Percentiles rank a stretch among this genome's conserved stretches.
phyloP scores from a whole-genome alignment of 1,139 yeast species.

The Geotrichum macrosporum region DNA sequence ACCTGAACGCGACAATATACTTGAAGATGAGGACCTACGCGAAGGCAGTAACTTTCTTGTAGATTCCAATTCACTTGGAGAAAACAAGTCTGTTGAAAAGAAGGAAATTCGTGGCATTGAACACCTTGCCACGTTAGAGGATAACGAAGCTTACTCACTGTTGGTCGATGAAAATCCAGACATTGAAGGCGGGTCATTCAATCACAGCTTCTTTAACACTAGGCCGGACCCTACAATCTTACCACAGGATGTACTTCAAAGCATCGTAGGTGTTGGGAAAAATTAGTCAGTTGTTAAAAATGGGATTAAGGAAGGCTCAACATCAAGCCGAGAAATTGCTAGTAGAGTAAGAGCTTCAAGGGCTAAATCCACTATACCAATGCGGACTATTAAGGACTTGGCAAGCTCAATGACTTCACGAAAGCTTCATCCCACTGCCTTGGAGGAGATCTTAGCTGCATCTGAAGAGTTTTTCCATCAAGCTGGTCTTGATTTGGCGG shows the following conservation, averaged over 20 bases:
- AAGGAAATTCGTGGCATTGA: background rate
- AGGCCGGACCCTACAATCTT: background rate
- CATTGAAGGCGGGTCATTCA: background rate
- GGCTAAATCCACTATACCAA: constrained; percentile 28
- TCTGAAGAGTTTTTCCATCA: constrained; percentile 33
- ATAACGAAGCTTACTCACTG: constrained; percentile 13
- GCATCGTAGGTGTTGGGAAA: background rate
- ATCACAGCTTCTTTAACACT: background rate
- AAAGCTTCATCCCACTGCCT: constrained; percentile 26
- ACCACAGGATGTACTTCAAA: background rate
- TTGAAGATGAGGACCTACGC: background rate
- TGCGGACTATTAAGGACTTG: constrained; percentile 27
- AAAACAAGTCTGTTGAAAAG: too few species aligned
- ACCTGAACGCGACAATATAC: background rate
- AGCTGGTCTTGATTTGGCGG: constrained; percentile 29
- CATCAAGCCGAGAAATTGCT: background rate
- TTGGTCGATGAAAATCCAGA: constrained; percentile 10
- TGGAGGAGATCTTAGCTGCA: constrained; percentile 30
- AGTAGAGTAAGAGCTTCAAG: background rate
- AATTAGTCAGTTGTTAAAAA: background rate
- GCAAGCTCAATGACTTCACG: constrained; percentile 25
- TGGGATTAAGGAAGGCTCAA: background rate
- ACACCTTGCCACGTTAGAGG: constrained; percentile 14
- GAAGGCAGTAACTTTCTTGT: too few species aligned
- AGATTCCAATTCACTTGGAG: too few species aligned